These are phyloP conservation scores for Neobulgaria alba DNA, from an alignment of 2,329 filamentous ascomycete genomes.

Conservation along the genomic window DNA sequence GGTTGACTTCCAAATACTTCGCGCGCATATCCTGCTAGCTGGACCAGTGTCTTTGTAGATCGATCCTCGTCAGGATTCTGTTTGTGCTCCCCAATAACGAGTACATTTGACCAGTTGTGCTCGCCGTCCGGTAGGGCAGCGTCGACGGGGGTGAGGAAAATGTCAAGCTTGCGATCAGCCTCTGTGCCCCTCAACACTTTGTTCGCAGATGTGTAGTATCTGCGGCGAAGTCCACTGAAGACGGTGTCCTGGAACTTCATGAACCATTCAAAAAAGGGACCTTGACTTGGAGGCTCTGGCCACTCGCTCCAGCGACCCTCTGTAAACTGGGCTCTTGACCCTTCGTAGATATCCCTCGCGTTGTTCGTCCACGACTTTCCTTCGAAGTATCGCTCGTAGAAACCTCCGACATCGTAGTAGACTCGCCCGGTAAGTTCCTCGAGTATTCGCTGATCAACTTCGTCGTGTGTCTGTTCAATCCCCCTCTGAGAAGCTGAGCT, in stretches of 20 bases:
- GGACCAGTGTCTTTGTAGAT: constrained; percentile 17
- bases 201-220: constrained; percentile 22
- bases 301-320: constrained; percentile 17
- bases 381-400: constrained; percentile 18
- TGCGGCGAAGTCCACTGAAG: constrained; percentile 16
- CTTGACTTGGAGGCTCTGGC: constrained; percentile 19
- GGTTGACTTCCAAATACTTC: constrained; percentile 28
- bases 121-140: constrained; percentile 11
- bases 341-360: constrained; percentile 18
- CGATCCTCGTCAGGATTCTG: constrained; percentile 17
- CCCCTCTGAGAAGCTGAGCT: constrained; percentile 20
- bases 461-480: constrained; percentile 20
- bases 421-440: constrained; percentile 21
- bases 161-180: constrained; percentile 21
- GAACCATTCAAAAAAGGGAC: constrained; percentile 19
- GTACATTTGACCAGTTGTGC: constrained; percentile 19
- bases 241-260: constrained; percentile 20
- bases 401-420: constrained; percentile 16
- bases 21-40: constrained; percentile 20
- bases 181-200: constrained; percentile 20
- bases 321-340: constrained; percentile 18
- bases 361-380: constrained; percentile 18
- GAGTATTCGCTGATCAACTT: constrained; percentile 23
- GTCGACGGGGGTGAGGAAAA: constrained; percentile 15
- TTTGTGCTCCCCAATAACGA: constrained; percentile 19